Evolutionary conservation across 129 eudicot species (phyloP), one percentile per base, ranked within the genome.

Genomic region (Rutidosis leptorrhynchoides): DNA sequence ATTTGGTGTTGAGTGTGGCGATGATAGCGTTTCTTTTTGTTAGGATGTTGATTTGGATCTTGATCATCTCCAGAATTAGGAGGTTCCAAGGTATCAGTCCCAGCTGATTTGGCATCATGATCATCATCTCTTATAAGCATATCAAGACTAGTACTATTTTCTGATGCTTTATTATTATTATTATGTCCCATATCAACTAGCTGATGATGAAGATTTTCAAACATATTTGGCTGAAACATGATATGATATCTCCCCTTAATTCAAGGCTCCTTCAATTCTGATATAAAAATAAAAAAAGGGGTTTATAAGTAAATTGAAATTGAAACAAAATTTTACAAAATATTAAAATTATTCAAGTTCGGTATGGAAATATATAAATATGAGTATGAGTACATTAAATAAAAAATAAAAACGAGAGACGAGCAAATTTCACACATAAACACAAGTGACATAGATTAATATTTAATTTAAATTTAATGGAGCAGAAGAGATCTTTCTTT

Each of bases 1-100:
- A 93, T 93, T 58, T 93, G 99, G 28, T 83, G 92, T 74, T 93
- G 99, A 12, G 96, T 93, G 46, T 93, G 96, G 72, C 99, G 99
- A 71, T 93, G 99, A 70, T 89, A 93, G 12, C 99, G 89, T 72
- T 93, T 93, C 92, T 82, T 93, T 77, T 93, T 90, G 74, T 78
- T 80, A 11, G 93, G 87, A 19, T 81, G 94, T 80, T 81, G 95
- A 65, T 74, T 88, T 7, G 98, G 98, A 75, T 93, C 99, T 77
- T 82, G 95, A 54, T 93, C 99, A 64, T 93, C 95, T 9, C 95
- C 95, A 0, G 96, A 93, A 1, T 35, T 35, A 17, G 84, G 86
- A 21, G 81, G 81, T 74, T 88, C 98, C 83, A 88, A 73, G 67
- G 84, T 74, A 67, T 90, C 97, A 7, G 93, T 87, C 3, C 88